Evolutionary conservation across 495 filamentous ascomycete species (phyloP).

Genomic region (Trypethelium eluteriae): DNA sequence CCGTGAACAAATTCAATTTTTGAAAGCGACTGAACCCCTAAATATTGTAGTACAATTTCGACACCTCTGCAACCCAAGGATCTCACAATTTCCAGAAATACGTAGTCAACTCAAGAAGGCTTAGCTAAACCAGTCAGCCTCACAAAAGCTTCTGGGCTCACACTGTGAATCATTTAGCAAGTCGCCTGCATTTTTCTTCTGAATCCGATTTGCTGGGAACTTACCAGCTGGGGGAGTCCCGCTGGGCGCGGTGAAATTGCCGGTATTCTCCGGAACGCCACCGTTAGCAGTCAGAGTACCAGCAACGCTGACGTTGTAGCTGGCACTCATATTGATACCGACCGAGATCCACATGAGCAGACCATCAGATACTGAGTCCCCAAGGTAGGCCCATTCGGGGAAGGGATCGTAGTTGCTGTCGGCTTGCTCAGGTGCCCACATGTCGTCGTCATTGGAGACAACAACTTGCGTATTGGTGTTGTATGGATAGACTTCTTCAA

Average conservation of each 20-base stretch:
- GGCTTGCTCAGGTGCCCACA: constrained; percentile 42
- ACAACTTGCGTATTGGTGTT: constrained; percentile 46
- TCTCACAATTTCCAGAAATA: no score
- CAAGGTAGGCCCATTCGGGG: constrained; percentile 49
- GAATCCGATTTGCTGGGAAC: not conserved
- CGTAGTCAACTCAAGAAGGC: not conserved
- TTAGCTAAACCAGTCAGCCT: not conserved
- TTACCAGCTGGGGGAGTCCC: constrained; percentile 3
- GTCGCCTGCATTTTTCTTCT: not conserved
- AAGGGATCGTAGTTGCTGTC: constrained; percentile 50
- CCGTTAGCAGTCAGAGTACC: constrained; percentile 7
- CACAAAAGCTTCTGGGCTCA: not conserved
- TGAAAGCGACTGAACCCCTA: no score
- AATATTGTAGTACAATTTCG: no score
- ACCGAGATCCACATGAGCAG: constrained; percentile 53
- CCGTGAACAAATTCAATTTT: no score
- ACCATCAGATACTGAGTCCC: constrained; percentile 43
- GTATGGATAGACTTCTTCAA: constrained; percentile 51
- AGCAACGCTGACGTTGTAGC: constrained; percentile 27
- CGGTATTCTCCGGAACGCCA: not conserved
- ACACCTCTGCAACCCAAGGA: no score
- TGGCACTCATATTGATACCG: constrained; percentile 47
- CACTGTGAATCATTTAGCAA: not conserved
- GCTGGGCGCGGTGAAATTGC: constrained; percentile 1
- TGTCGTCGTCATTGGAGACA: constrained; percentile 48